Conservation (phyloP, 2,329 filamentous ascomycete species). For the Hypomyces perniciosus region DNA sequence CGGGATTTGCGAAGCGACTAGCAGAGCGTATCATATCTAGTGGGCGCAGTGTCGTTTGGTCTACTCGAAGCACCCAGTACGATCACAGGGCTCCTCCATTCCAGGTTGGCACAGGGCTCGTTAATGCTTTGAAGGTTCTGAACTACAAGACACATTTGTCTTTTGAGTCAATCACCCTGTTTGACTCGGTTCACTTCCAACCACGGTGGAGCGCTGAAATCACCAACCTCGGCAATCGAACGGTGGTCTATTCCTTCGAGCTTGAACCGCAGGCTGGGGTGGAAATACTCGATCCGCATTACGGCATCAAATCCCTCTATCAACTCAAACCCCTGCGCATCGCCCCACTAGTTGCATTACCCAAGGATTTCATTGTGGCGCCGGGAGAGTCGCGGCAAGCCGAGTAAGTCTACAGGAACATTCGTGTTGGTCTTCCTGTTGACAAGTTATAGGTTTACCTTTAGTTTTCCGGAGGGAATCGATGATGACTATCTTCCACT, state of each 20-base stretch:
- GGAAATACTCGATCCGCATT: slow-evolving; percentile 25
- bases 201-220: slow-evolving; percentile 31
- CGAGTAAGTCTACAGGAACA: slow-evolving; percentile 17
- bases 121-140: slow-evolving; percentile 39
- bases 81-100: slow-evolving; percentile 28
- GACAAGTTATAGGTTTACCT: slow-evolving; percentile 22
- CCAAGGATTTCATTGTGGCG: slow-evolving; percentile 19
- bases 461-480: slow-evolving; percentile 23
- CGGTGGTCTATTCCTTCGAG: slow-evolving; percentile 35
- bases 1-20: slow-evolving; percentile 27
- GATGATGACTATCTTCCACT: slow-evolving; percentile 33
- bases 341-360: slow-evolving; percentile 25
- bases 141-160: slow-evolving; percentile 29
- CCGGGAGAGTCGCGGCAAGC: slow-evolving; percentile 25
- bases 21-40: slow-evolving; percentile 30
- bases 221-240: slow-evolving; percentile 36
- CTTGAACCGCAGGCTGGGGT: slow-evolving; percentile 36
- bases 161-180: slow-evolving; percentile 42
- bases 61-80: slow-evolving; percentile 16
- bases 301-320: slow-evolving; percentile 24
- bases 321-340: slow-evolving; percentile 23
- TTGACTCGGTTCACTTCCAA: slow-evolving; percentile 41
- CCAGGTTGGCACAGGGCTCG: slow-evolving; percentile 42
- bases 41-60: slow-evolving; percentile 27
- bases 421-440: background rate